Base-by-base conservation (phyloP, 2,329 filamentous ascomycete species). In the Fusarium sacchari region DNA sequence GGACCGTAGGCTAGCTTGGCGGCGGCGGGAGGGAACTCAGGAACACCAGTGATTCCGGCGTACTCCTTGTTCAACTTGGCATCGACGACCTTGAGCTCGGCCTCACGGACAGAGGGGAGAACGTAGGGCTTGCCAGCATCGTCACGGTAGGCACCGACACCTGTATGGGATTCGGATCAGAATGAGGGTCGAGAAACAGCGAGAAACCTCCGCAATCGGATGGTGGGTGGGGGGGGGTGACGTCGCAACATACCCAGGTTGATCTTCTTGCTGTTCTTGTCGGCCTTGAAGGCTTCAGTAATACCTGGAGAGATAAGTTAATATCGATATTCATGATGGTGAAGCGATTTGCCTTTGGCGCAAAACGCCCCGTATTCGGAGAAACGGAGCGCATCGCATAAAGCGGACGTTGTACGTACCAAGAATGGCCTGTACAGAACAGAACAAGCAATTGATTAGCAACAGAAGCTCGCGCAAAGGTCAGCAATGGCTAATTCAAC, bases 201-300 rank as follows among this genome's bases (percentile, higher is more conserved):
- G 62, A 71, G 57, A 57, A 64, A 68, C 59, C 62, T 74, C 62
- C 59, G 52, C 39, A 63, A 43, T 67, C 60, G 32, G 18, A 50
- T 71, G 43, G 36, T 39, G 34, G 53, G 62, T 71, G 43, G 36
- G 36, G 34, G 53, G 62, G 60, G 57, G 56, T 58, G 58, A 67
- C 40, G 63, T 60, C 69, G 59, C 60, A 64, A 79, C 88, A 80
- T 86, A 93, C 93, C 96, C 71, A 99, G 88, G 88, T 98, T 98
- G 89, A 99, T 98, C 91, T 98, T 99, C 88, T 97, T 91, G 73
- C 91, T 87, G 85, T 97, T 96, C 80, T 88, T 89, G 84, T 99
- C 96, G 84, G 95, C 95, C 90, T 98, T 99, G 93, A 96, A 99
- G 71, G 96, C 96, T 87, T 99, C 96, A 73, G 96, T 98, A 86